Base-by-base conservation (phyloP, 768 basidiomycete species). In the Lanmaoa pseudosensibilis region DNA sequence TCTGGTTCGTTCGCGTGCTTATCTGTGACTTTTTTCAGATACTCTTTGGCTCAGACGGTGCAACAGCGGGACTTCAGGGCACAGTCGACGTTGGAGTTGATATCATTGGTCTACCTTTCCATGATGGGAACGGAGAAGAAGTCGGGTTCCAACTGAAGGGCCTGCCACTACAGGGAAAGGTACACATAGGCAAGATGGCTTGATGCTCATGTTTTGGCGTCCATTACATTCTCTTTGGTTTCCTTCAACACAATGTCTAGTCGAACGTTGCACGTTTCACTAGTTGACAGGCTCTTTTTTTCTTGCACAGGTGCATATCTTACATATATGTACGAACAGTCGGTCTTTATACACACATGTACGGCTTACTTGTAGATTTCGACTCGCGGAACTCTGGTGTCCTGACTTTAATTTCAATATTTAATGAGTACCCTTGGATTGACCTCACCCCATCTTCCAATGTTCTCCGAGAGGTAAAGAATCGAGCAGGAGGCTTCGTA, bases 61-160 rank as follows among this genome's bases (percentile, higher is more conserved):
- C 89, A 0, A 62, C 83, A 1, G 90, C 89, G 6, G 90, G 89
- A 6, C 76, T 92, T 10, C 67, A 79, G 40, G 90, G 90, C 10
- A 75, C 76, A 15, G 85, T 84, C 2, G 83, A 83, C 32, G 87
- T 91, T 2, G 75, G 74, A 0, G 78, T 84, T 18, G 69, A 77
- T 34, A 78, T 92, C 3, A 71, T 80, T 25, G 90, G 90, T 0
- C 68, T 92, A 49, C 85, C 86, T 13, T 66, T 83, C 36, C 69
- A 75, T 40, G 74, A 74, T 34, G 77, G 68, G 15, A 50, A 62
- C 9, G 70, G 72, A 13, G 67, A 77, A n/a, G 70, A 63, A 0
- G 54, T 64, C 38, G 83, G 81, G 62, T 78, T 92, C 67, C 79
- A 83, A 61, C 72, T 92, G 30, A 73, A 71, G 7, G 86, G 82